Evolutionary conservation across 148 eudicot species (phyloP).

Genomic region (Camellia granthamiana): DNA sequence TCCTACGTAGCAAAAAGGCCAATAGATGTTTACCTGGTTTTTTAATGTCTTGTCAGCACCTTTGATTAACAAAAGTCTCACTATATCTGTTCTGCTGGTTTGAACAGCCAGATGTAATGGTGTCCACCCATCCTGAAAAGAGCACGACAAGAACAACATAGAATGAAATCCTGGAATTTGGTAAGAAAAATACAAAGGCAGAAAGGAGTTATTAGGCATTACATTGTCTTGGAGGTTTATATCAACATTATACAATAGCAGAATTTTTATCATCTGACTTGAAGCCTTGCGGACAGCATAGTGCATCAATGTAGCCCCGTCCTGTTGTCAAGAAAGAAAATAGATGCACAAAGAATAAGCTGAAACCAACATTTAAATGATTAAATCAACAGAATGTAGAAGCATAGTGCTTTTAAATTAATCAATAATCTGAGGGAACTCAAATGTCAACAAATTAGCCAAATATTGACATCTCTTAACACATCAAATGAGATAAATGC

Average conservation of each 20-base stretch:
- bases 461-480: not conserved
- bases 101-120: constrained; percentile 96
- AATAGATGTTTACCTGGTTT: no score
- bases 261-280: constrained; percentile 68
- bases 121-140: constrained; percentile 87
- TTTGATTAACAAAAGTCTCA: constrained; percentile 80
- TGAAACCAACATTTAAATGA: not conserved
- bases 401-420: not conserved
- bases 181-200: constrained; percentile 1
- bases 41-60: constrained; percentile 22
- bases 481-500: not conserved
- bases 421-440: not conserved
- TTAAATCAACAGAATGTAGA: not conserved
- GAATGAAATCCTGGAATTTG: not conserved
- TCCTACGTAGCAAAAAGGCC: no score
- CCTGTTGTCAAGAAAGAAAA: constrained; percentile 38
- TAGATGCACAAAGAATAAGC: not conserved
- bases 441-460: not conserved
- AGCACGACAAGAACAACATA: constrained; percentile 2
- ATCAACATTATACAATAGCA: constrained; percentile 79
- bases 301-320: constrained; percentile 92
- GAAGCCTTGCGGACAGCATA: constrained; percentile 86
- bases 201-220: constrained; percentile 22
- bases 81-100: constrained; percentile 87
- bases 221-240: constrained; percentile 86